Base-by-base conservation (phyloP, 345 rosid species). In the Xanthoceras sorbifolium region DNA sequence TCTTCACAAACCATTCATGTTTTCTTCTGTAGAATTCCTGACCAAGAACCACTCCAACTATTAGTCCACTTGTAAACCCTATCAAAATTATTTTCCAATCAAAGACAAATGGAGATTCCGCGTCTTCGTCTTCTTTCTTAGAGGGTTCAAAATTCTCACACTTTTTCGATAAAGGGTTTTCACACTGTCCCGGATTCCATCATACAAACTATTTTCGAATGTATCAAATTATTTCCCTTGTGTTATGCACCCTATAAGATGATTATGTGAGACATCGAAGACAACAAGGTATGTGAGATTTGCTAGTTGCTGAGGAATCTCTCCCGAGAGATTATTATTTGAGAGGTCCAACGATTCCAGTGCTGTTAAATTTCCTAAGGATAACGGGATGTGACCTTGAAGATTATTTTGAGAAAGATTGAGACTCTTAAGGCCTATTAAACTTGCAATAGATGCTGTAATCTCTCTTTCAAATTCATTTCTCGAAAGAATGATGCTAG, bases 311-410 rank as follows among this genome's bases (percentile, higher is more conserved):
- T 59, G 52, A 52, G 84, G 84, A 17, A 86, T 80, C 1, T 36
- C 2, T 20, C 84, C 80, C 0, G 52, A 77, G 42, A 83, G 75
- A 25, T 38, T 28, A 74, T 81, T 86, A 0, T 9, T 26, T n/a
- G 85, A 81, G 20, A 81, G 75, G 23, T 83, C 86, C 15, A 81
- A 29, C 0, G 82, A 67, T 72, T 77, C 74, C 38, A 81, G 79
- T 0, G 22, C 11, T 0, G 34, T 14, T 3, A 82, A 31, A 2
- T 70, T 32, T 3, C 26, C 75, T 22, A 84, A 15, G 0, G 70
- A 64, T 3, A 60, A 32, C 1, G 85, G 82, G 48, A 77, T 72
- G 2, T 48, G 65, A 8, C 83, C 65, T 0, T 62, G 48, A 59
- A 85, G 79, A 6, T 23, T 22, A 38, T 84, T 77, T 67, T 82